Base-by-base conservation (phyloP, 2,329 filamentous ascomycete genomes). In the Talaromyces sp. region DNA sequence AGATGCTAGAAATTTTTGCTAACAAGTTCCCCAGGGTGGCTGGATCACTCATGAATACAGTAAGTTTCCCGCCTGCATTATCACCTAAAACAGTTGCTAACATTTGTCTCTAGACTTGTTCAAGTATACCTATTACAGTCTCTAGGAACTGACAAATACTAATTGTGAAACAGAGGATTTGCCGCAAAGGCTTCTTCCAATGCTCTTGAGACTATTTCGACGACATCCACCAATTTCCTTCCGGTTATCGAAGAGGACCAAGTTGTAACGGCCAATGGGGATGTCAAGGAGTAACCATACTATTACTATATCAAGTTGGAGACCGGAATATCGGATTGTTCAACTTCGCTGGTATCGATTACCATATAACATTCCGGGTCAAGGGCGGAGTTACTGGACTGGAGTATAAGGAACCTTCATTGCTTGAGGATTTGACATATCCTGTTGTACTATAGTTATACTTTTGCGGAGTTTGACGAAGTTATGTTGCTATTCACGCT, bases 1-100 rank as follows among this genome's bases (percentile, higher is more conserved):
- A n/a, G 27, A 31, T 27, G 17, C 38, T 50, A 26, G 54, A 29
- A 8, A 29, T 31, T 60, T n/a, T n/a, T n/a, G n/a, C 64, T 69
- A 41, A 68, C 57, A 31, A 62, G 57, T 21, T 43, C 53, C 27
- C 43, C 66, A 84, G 80, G 81, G 90, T 55, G 91, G 90, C 43
- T 76, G 84, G 55, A 91, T 96, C 67, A 94, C 89, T 24, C 91
- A 95, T 77, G 84, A 88, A 69, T 94, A 91, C 74, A 85, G 88
- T 91, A 82, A 72, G 86, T 75, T 38, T 50, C 35, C 35, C 21
- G n/a, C 21, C 5, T 29, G 14, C 12, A 26, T 29, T 17, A 8
- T 27, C 12, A 29, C 19, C 29, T 26, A 9, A n/a, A 5, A 0
- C n/a, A 17, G 24, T 52, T 19, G 48, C 48, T 64, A 48, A 62